These are phyloP conservation scores for Dictyostelium firmibasis DNA, from an alignment of 78 protist genomes.

Conservation along the genomic window DNA sequence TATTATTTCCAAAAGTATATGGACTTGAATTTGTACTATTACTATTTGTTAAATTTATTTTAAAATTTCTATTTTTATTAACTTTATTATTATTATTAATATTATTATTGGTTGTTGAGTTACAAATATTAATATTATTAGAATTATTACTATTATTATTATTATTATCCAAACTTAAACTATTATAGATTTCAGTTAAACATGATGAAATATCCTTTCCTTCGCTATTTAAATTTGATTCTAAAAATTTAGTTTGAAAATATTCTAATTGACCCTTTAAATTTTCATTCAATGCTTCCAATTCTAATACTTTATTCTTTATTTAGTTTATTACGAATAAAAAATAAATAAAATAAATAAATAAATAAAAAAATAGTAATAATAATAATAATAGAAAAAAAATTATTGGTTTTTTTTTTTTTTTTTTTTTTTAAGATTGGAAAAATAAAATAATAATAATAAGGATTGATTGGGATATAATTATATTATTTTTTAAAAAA, in stretches of 20 bases:
- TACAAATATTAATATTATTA: neutral
- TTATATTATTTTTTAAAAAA: no score
- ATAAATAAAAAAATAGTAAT: neutral
- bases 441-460: no score
- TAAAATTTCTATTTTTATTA: neutral
- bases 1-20: neutral
- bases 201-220: constrained; percentile 46
- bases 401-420: neutral
- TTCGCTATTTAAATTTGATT: constrained; percentile 34
- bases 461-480: neutral
- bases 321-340: constrained; percentile 19
- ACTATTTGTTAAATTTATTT: neutral
- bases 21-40: neutral
- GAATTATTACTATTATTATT: neutral
- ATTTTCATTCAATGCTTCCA: constrained; percentile 22
- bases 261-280: constrained; percentile 58
- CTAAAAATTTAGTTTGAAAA: constrained; percentile 61
- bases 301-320: constrained; percentile 22
- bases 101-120: neutral
- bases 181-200: constrained; percentile 52
- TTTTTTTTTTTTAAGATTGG: neutral
- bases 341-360: neutral
- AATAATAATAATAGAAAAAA: no score
- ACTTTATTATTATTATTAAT: neutral
- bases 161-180: constrained; percentile 30